Conservation (phyloP, 2,329 filamentous ascomycete species). For the Diaporthe sp. region DNA sequence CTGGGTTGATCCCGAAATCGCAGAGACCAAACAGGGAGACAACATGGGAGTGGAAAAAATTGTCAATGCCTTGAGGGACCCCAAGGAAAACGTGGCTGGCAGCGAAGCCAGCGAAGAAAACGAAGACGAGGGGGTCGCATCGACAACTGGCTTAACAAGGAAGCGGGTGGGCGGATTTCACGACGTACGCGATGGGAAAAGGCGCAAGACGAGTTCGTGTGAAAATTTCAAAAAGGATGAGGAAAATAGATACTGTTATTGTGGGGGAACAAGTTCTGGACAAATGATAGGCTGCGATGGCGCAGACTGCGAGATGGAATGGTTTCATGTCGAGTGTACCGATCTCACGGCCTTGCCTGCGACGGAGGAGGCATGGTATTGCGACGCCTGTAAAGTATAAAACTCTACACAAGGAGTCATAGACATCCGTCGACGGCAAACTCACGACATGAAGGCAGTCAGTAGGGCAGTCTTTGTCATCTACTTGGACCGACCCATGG, state of each 20-base stretch:
- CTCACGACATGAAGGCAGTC: too few species aligned
- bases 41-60: conserved; percentile 33
- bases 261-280: conserved; percentile 14
- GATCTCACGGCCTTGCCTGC: conserved; percentile 4
- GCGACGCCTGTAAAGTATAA: conserved; percentile 8
- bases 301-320: conserved; percentile 15
- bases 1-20: conserved; percentile 43
- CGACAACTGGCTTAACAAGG: not conserved
- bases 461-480: too few species aligned
- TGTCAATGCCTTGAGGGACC: conserved; percentile 26
- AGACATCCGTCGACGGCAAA: not conserved
- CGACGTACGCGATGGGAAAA: not conserved
- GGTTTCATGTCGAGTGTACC: conserved; percentile 25
- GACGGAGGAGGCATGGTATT: conserved; percentile 25
- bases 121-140: not conserved
- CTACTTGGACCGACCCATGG: too few species aligned
- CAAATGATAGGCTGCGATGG: conserved; percentile 33
- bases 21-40: conserved; percentile 26
- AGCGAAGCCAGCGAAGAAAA: not conserved
- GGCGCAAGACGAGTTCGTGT: not conserved
- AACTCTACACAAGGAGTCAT: not conserved
- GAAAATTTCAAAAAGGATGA: not conserved
- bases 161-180: not conserved
- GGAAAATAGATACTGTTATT: conserved; percentile 17
- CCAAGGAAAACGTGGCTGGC: conserved; percentile 6